phyloP scores from a whole-genome alignment of 2,329 filamentous ascomycete genomes.

The Fusarium acutatum region DNA sequence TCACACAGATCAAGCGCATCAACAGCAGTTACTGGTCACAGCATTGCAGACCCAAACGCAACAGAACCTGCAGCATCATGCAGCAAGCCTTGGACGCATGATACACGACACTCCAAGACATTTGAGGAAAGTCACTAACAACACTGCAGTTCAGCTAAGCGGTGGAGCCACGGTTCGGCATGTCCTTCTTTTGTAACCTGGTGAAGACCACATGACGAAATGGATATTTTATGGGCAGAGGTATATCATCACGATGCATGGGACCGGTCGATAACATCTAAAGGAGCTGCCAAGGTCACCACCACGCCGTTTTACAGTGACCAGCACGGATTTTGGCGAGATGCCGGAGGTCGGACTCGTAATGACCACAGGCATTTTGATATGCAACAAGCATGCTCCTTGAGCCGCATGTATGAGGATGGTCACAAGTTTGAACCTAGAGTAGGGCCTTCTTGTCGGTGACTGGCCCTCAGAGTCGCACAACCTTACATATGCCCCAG shows the following conservation, averaged over 20 bases:
- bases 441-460: not conserved
- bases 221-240: not conserved
- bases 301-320: not conserved
- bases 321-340: not conserved
- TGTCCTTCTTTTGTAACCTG: not conserved
- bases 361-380: not conserved
- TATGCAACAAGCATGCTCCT: not conserved
- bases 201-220: constrained; percentile 3
- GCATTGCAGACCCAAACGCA: not conserved
- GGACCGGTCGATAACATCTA: not conserved
- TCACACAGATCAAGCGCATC: not conserved
- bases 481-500: constrained; percentile 5
- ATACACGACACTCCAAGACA: constrained; percentile 17
- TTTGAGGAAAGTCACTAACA: not conserved
- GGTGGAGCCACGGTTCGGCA: constrained; percentile 5
- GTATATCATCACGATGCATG: not conserved
- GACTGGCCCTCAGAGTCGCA: constrained; percentile 7
- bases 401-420: not conserved
- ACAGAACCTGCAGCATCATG: not conserved
- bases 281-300: not conserved
- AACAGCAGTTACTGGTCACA: not conserved
- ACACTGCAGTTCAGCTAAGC: constrained; percentile 17
- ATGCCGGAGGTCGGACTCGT: too few relatives aligned
- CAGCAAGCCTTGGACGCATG: constrained; percentile 8
- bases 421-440: constrained; percentile 14